Evolutionary conservation across 2,329 filamentous ascomycete species (phyloP), one percentile per base, ranked within the genome.

Genomic region (Penicillium sp.): DNA sequence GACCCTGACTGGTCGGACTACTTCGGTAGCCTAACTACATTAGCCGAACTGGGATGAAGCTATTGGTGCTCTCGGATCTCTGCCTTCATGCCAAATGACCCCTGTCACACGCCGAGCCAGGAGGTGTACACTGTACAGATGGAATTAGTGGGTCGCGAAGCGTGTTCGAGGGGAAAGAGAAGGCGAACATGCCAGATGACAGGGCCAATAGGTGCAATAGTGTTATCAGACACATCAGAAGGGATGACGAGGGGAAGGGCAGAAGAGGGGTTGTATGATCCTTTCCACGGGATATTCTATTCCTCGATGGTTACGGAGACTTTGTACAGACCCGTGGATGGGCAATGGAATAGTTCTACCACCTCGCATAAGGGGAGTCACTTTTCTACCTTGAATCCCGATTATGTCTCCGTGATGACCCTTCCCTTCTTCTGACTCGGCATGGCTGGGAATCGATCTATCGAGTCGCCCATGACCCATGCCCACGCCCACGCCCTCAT

Each of bases 321-420:
- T 33, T 24, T 17, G 8, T 58, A 35, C 28, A 24, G 60, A 59
- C 57, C 53, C 53, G 40, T 60, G 61, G 61, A 44, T 60, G 33
- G 42, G 8, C 40, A 15, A n/a, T 49, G 45, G 50, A 64, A 62
- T 63, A 62, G 58, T 59, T 35, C 42, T 28, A 54, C 33, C 59
- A 61, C 60, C 67, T 69, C 65, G 58, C 67, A 69, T 68, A 56
- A 68, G 66, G 63, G 28, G 54, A 53, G 49, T 69, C 67, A 61
- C 57, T 61, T 59, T 61, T 61, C n/a, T 33, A 38, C 40, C 44
- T 15, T 17, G 40, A 40, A 40, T 55, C 37, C 17, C 19, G 22
- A 42, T 45, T 22, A 40, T 35, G 15, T 19, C 53, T 40, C 40
- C 40, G 40, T 22, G 2, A 44, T 22, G 40, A 44, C 40, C 40